Evolutionary conservation across 2,329 filamentous ascomycete genomes (phyloP).

Genomic region (Paramyrothecium roridum): DNA sequence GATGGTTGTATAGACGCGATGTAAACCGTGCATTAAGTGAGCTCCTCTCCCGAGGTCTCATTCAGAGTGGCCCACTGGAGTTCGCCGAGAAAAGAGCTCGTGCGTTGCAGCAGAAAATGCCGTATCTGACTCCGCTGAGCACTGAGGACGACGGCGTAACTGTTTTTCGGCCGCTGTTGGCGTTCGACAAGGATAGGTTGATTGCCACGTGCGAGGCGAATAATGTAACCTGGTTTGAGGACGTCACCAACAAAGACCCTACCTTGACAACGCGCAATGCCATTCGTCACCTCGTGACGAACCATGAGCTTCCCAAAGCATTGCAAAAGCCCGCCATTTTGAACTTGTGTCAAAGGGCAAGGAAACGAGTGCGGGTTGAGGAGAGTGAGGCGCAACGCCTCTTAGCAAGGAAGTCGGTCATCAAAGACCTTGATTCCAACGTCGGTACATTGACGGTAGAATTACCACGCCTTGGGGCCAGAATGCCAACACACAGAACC

Average conservation of each 20-base stretch:
- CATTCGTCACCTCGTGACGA: constrained; percentile 62
- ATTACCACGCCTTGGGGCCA: constrained; percentile 32
- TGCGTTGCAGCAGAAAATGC: constrained; percentile 15
- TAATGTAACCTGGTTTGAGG: constrained; percentile 74
- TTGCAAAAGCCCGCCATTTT: constrained; percentile 65
- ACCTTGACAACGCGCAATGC: constrained; percentile 80
- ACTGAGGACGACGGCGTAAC: constrained; percentile 65
- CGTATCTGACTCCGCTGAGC: constrained; percentile 29
- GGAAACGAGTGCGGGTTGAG: constrained; percentile 36
- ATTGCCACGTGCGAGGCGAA: constrained; percentile 70
- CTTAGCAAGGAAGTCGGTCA: constrained; percentile 43
- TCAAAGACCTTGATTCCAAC: constrained; percentile 44
- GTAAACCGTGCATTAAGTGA: not conserved
- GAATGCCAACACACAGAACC: constrained; percentile 7
- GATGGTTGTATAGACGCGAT: constrained; percentile 5
- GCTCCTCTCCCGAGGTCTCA: not conserved
- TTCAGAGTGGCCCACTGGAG: not conserved
- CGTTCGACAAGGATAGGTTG: constrained; percentile 70
- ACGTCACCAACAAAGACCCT: constrained; percentile 75
- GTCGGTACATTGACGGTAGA: constrained; percentile 44
- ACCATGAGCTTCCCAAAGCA: constrained; percentile 63
- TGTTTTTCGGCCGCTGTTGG: constrained; percentile 67
- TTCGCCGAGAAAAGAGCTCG: constrained; percentile 21
- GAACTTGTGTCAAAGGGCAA: constrained; percentile 51
- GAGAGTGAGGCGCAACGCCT: constrained; percentile 53